A percentile compares a stretch with the other conserved stretches of the same genome.
phyloP scores from a whole-genome alignment of 257 asterid genomes.

The Oldenlandia corymbosa region DNA sequence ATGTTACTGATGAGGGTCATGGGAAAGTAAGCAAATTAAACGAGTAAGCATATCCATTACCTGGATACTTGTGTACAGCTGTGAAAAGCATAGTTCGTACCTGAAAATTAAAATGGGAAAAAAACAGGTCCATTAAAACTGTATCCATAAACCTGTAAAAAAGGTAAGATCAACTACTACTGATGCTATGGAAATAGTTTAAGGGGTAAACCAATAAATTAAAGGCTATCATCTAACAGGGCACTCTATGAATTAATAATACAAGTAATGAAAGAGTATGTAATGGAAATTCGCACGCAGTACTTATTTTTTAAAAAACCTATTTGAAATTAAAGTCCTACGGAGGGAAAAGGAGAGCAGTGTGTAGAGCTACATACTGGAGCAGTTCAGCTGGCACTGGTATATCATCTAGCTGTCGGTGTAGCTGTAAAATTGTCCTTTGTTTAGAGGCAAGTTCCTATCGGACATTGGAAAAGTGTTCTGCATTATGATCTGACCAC shows the following conservation, averaged over 20 bases:
- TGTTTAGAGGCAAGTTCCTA: conserved; percentile 64
- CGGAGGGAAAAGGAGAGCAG: neutral
- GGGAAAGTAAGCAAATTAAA: conserved; percentile 7
- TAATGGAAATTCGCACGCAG: neutral
- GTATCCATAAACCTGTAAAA: neutral
- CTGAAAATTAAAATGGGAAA: conserved; percentile 27
- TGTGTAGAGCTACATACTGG: conserved; percentile 46
- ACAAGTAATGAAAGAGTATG: neutral
- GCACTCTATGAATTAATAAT: neutral
- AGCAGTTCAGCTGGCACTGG: conserved; percentile 70
- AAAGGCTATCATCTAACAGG: no score
- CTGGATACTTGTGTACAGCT: conserved; percentile 72
- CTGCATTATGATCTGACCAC: neutral
- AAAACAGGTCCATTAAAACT: neutral
- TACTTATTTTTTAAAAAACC: neutral
- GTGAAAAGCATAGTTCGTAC: conserved; percentile 74
- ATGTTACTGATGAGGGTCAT: conserved; percentile 13
- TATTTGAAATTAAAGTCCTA: neutral
- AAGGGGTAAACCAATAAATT: neutral
- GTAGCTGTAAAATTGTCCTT: conserved; percentile 46
- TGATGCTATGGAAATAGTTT: conserved; percentile 1
- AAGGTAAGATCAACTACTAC: no score
- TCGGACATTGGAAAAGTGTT: neutral
- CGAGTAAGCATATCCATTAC: conserved; percentile 24
- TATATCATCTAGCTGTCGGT: conserved; percentile 59